Evolutionary conservation across 768 basidiomycete species (phyloP), one percentile per base, ranked within the genome.

Genomic region (Suillus fuscotomentosus): DNA sequence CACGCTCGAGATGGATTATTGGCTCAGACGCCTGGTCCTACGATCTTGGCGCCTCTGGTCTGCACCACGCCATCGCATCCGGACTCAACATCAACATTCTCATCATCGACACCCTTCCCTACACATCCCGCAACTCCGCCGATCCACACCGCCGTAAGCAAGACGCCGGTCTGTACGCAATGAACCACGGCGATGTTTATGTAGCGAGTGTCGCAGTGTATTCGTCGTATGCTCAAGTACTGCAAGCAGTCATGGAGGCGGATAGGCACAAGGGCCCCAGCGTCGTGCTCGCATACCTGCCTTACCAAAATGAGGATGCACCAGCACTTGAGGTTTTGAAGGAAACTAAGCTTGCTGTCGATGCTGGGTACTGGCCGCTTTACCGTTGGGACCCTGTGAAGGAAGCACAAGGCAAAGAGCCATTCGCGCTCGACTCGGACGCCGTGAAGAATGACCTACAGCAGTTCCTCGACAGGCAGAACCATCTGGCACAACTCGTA

Each of bases 11-110:
- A 64, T 99, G 97, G 97, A 99, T 99, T 76, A 91, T 99, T 69
- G 95, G 97, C 22, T 98, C 96, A 22, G 97, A 99, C 74, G 92
- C 94, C 0, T 99, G 97, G 97, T 91, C 96, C 0, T 94, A 97
- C 74, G 97, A 99, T 77, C 87, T 99, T 48, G 97, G 97, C 48
- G 87, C 94, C 3, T 97, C 95, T 2, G 97, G 97, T 56, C 81
- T 99, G 45, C 97, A 99, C 75, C 97, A 99, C 70, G 88, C 89
- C 70, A 91, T 99, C 62, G 88, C 95, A 22, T 97, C 95, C 7
- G 88, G 90, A 22, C 84, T 95, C 63, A 90, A 99, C 75, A 82
- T 99, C 78, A 99, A 99, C 80, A 86, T 99, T 64, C 91, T 99
- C 75, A 88, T 99, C 68, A 87, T 99, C 71, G 97, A 99, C 77